Conservation (phyloP, 805 yeast species). For the Saccharomycopsis synnaedendra region DNA sequence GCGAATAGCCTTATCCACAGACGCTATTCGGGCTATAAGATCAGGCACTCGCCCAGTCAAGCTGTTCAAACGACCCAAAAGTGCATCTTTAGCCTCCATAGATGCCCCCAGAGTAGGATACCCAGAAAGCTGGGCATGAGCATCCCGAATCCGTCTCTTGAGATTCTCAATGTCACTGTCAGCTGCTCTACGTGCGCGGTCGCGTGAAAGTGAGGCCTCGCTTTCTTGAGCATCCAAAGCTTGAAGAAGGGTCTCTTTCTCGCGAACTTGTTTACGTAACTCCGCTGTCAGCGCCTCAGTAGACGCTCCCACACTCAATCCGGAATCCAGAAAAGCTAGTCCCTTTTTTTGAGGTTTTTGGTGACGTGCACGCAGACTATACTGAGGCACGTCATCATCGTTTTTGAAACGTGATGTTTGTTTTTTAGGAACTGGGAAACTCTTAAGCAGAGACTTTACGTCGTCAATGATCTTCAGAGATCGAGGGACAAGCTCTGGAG, state of each 20-base stretch:
- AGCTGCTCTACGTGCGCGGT: conserved; percentile 19
- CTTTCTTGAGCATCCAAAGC: conserved; percentile 59
- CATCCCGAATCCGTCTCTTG: conserved; percentile 43
- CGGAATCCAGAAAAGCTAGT: conserved; percentile 27
- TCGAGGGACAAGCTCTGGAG: conserved; percentile 86
- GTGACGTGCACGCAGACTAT: conserved; percentile 53
- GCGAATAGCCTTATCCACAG: conserved; percentile 59
- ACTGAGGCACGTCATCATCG: conserved; percentile 58
- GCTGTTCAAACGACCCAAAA: conserved; percentile 45
- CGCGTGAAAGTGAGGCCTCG: conserved; percentile 23
- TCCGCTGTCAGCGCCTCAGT: conserved; percentile 14
- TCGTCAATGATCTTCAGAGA: conserved; percentile 63
- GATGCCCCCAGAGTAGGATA: conserved; percentile 27
- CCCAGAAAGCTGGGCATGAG: conserved; percentile 28
- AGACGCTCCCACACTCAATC: conserved; percentile 16
- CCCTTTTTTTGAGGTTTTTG: conserved; percentile 25
- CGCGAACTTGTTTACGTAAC: conserved; percentile 51
- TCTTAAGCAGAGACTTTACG: conserved; percentile 49
- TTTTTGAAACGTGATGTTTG: conserved; percentile 47
- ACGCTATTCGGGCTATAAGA: conserved; percentile 50
- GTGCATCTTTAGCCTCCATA: conserved; percentile 27
- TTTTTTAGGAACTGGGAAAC: not conserved
- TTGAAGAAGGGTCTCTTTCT: conserved; percentile 58
- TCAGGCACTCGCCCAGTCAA: conserved; percentile 64
- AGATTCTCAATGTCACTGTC: conserved; percentile 53